A percentile compares a stretch with the other conserved stretches of the same genome.
Evolutionary conservation across 202 grass and related monocot genomes (phyloP).

Genomic region (Zoysia matrella): DNA sequence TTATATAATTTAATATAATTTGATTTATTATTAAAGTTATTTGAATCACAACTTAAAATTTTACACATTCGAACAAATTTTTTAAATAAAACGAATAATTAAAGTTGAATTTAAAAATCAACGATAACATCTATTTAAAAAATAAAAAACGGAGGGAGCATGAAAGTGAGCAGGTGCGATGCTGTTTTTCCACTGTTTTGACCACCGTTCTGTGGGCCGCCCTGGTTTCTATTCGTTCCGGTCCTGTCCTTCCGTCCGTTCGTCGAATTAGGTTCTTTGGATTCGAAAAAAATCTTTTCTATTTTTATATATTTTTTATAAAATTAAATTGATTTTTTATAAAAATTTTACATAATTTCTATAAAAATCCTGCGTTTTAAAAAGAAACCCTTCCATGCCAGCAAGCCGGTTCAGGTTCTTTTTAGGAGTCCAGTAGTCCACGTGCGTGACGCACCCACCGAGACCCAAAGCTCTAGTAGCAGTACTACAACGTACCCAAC

Average conservation of each 20-base stretch:
- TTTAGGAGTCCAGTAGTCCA: neutral
- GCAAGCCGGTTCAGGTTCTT: neutral
- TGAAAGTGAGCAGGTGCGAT: neutral
- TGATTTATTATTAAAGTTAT: no score
- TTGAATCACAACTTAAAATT: no score
- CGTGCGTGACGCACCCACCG: neutral
- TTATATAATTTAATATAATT: no score
- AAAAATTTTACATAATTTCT: no score
- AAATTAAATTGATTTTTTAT: no score
- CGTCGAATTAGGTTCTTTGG: no score
- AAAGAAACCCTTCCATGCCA: no score
- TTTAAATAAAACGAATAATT: no score
- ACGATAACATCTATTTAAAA: no score
- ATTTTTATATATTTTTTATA: neutral
- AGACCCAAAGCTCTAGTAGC: neutral
- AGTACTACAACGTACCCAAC: neutral
- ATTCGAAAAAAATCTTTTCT: neutral
- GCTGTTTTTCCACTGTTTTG: conserved; percentile 16
- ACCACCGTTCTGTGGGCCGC: conserved; percentile 21
- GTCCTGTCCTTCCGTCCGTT: neutral
- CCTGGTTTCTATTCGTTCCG: neutral
- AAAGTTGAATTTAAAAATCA: no score
- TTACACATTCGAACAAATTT: no score
- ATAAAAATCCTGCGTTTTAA: no score
- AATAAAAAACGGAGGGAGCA: neutral